Conservation (phyloP, 2,329 filamentous ascomycete species). For the Xylariaceae sp. region DNA sequence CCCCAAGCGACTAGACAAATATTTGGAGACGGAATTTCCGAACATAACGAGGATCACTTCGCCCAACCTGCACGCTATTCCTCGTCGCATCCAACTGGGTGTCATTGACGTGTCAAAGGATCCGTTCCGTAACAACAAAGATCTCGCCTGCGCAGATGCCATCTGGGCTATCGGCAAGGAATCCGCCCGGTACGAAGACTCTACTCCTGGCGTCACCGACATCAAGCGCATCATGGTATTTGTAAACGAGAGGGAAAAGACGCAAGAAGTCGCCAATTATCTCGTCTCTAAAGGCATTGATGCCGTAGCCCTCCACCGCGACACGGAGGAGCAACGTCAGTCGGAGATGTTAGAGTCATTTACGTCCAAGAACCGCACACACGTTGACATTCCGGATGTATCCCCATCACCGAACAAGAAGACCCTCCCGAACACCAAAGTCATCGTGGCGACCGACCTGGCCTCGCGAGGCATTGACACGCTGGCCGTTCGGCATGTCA, state of each 20-base stretch:
- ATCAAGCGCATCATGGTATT: conserved; percentile 89
- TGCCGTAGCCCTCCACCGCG: conserved; percentile 76
- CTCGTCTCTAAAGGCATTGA: conserved; percentile 82
- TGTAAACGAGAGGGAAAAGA: conserved; percentile 91
- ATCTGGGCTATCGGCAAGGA: conserved; percentile 91
- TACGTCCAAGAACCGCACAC: conserved; percentile 46
- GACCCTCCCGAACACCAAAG: conserved; percentile 70
- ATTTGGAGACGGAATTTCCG: conserved; percentile 76
- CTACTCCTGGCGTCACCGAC: conserved; percentile 51
- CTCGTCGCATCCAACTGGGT: conserved; percentile 85
- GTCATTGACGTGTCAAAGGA: conserved; percentile 87
- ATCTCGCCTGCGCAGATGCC: conserved; percentile 86
- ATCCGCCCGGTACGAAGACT: conserved; percentile 51
- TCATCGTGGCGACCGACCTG: conserved; percentile 89
- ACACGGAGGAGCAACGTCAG: conserved; percentile 72
- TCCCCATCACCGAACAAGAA: conserved; percentile 35
- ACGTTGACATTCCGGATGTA: conserved; percentile 14
- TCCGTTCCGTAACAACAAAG: conserved; percentile 90
- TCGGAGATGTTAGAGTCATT: conserved; percentile 73
- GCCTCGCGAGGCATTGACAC: conserved; percentile 93
- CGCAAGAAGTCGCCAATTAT: conserved; percentile 72
- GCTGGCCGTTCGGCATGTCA: conserved; percentile 80
- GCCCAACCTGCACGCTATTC: conserved; percentile 92
- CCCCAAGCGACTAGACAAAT: conserved; percentile 79
- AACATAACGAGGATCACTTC: conserved; percentile 82